Percentiles rank a stretch among this genome's conserved stretches.
Evolutionary conservation across 768 basidiomycete species (phyloP).

Genomic region (Xerocomellus chrysenteron): DNA sequence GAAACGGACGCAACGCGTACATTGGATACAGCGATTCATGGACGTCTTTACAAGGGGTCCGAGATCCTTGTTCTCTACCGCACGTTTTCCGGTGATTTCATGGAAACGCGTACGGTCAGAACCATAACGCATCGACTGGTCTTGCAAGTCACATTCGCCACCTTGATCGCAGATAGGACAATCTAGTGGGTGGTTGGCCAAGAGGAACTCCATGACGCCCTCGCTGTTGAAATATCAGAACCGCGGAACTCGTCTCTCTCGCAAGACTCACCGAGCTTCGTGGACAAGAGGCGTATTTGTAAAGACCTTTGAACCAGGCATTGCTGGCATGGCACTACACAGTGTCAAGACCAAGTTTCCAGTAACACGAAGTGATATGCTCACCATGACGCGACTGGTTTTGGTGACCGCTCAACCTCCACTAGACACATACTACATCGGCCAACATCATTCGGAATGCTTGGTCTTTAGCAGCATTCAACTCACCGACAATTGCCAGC

Average conservation of each 20-base stretch:
- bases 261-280: slow-evolving; percentile 63
- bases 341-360: neutral
- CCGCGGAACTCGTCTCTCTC: neutral
- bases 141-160: slow-evolving; percentile 97
- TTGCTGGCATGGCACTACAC: slow-evolving; percentile 91
- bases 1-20: slow-evolving; percentile 97
- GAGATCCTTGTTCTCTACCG: slow-evolving; percentile 96
- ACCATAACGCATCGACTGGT: slow-evolving; percentile 99
- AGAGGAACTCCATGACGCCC: slow-evolving; percentile 98
- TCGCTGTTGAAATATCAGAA: slow-evolving; percentile 51
- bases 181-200: slow-evolving; percentile 96
- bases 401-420: slow-evolving; percentile 93
- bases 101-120: slow-evolving; percentile 98
- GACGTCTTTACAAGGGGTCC: slow-evolving; percentile 98
- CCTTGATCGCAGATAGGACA: slow-evolving; percentile 99
- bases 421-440: slow-evolving; percentile 90
- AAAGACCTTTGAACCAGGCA: slow-evolving; percentile 90
- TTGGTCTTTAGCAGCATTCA: neutral
- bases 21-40: slow-evolving; percentile 99
- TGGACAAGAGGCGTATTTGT: slow-evolving; percentile 91
- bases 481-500: slow-evolving; percentile 95
- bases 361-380: slow-evolving; percentile 13
- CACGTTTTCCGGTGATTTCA: slow-evolving; percentile 96
- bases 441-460: slow-evolving; percentile 5
- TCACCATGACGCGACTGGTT: slow-evolving; percentile 92